phyloP scores from a whole-genome alignment of 768 basidiomycete genomes.

The Auriscalpium microsporum region DNA sequence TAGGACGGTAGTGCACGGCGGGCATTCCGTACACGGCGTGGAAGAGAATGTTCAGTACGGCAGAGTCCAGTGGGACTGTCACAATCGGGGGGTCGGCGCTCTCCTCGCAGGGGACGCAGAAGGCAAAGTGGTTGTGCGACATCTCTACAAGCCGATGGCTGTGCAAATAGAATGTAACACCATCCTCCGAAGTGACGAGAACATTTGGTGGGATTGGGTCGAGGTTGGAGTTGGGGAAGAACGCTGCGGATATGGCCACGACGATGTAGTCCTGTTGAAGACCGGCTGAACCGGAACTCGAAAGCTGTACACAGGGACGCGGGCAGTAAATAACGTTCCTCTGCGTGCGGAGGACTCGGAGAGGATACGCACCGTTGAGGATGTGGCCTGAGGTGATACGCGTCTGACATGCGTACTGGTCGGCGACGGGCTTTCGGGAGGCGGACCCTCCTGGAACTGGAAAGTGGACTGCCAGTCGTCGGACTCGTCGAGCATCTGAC shows the following conservation, averaged over 20 bases:
- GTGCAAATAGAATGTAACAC: slow-evolving; percentile 27
- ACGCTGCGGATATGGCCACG: slow-evolving; percentile 16
- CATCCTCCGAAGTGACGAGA: slow-evolving; percentile 22
- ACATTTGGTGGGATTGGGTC: slow-evolving; percentile 16
- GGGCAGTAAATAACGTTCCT: neutral
- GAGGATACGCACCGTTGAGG: neutral
- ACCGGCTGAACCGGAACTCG: slow-evolving; percentile 24
- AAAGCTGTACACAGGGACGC: slow-evolving; percentile 20
- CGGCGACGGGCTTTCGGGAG: slow-evolving; percentile 29
- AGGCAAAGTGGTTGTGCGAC: slow-evolving; percentile 21
- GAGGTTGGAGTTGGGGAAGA: slow-evolving; percentile 13
- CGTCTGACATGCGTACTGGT: slow-evolving; percentile 17
- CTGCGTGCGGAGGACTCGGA: neutral
- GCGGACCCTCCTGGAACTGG: slow-evolving; percentile 30
- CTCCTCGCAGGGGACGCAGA: neutral
- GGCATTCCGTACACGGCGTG: slow-evolving; percentile 26
- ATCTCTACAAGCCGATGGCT: slow-evolving; percentile 12
- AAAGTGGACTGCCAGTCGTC: slow-evolving; percentile 53
- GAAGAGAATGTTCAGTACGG: slow-evolving; percentile 26
- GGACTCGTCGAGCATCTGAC: slow-evolving; percentile 17
- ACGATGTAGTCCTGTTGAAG: slow-evolving; percentile 12
- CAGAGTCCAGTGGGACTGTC: slow-evolving; percentile 21
- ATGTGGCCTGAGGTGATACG: slow-evolving; percentile 1
- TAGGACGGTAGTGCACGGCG: slow-evolving; percentile 20
- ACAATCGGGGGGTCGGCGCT: slow-evolving; percentile 13